Percentiles rank a stretch among this genome's conserved stretches.
phyloP scores from a whole-genome alignment of 805 yeast species.

The Kazachstania psychrophila region DNA sequence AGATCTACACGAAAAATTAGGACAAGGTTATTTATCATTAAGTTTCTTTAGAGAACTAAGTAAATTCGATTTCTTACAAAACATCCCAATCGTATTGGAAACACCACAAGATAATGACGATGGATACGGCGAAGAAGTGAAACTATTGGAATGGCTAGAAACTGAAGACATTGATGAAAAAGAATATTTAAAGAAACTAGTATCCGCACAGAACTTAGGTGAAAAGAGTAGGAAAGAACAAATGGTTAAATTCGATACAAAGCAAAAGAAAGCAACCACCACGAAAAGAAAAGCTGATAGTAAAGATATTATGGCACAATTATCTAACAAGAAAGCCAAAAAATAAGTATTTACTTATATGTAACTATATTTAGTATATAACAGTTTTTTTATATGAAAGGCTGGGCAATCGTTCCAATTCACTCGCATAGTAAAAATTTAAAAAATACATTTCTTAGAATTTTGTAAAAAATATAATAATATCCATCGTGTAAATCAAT shows the following conservation, averaged over 20 bases:
- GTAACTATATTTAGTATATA: neutral
- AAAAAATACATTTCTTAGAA: too few relatives aligned
- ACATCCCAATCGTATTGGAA: slow-evolving; percentile 75
- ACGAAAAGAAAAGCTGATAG: slow-evolving; percentile 12
- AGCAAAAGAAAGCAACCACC: slow-evolving; percentile 30
- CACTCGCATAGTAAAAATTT: neutral
- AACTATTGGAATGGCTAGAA: slow-evolving; percentile 70
- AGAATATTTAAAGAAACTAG: slow-evolving; percentile 43
- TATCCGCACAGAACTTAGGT: slow-evolving; percentile 50
- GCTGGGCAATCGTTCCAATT: neutral
- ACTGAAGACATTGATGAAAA: slow-evolving; percentile 31
- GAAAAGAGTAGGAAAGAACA: slow-evolving; percentile 62
- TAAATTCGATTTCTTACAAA: slow-evolving; percentile 50
- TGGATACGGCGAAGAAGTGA: slow-evolving; percentile 72
- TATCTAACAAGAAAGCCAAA: slow-evolving; percentile 6
- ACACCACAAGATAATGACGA: slow-evolving; percentile 69
- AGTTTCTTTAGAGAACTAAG: slow-evolving; percentile 64
- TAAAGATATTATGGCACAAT: slow-evolving; percentile 15
- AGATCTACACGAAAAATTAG: slow-evolving; percentile 84
- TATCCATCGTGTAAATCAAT: too few relatives aligned
- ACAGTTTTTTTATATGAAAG: too few relatives aligned
- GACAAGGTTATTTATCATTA: slow-evolving; percentile 80
- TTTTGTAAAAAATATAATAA: too few relatives aligned
- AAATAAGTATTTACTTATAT: neutral
- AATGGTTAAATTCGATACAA: slow-evolving; percentile 52